Conservation (phyloP, 306 rosid species). For the Cucurbita maxima region DNA sequence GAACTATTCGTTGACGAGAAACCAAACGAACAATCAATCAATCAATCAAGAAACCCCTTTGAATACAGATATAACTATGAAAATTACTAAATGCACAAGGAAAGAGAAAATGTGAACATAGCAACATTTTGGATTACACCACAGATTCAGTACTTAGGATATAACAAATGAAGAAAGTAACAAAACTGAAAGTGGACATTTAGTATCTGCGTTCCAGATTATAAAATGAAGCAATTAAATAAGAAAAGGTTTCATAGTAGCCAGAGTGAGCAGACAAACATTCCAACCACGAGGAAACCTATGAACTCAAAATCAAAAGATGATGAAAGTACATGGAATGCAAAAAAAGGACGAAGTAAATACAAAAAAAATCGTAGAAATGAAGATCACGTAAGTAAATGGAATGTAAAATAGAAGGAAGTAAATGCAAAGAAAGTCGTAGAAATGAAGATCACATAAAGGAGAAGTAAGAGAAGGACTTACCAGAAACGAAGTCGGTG, state of each 20-base stretch:
- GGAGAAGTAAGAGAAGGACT: neutral
- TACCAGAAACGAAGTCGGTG: slow-evolving; percentile 5
- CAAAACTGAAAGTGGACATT: neutral
- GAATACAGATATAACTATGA: neutral
- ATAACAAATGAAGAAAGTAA: neutral
- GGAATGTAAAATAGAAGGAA: too few species aligned
- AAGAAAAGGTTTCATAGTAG: neutral
- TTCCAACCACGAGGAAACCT: neutral
- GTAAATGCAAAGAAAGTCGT: neutral
- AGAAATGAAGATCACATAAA: neutral
- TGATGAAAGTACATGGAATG: neutral
- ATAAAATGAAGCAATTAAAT: neutral
- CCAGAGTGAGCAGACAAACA: neutral
- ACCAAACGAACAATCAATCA: neutral
- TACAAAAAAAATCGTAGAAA: neutral
- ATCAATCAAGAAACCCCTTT: neutral
- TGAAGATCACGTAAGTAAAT: neutral
- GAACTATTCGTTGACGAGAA: neutral
- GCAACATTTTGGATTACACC: neutral
- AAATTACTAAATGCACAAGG: neutral
- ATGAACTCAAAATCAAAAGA: neutral
- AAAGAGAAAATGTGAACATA: neutral
- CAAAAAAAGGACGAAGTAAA: neutral
- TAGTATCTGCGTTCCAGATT: neutral
- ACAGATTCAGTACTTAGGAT: neutral